Evolutionary conservation across 192 early-diverging fungal species (phyloP), one percentile per base, ranked within the genome.

Genomic region (Diversispora eburnea): DNA sequence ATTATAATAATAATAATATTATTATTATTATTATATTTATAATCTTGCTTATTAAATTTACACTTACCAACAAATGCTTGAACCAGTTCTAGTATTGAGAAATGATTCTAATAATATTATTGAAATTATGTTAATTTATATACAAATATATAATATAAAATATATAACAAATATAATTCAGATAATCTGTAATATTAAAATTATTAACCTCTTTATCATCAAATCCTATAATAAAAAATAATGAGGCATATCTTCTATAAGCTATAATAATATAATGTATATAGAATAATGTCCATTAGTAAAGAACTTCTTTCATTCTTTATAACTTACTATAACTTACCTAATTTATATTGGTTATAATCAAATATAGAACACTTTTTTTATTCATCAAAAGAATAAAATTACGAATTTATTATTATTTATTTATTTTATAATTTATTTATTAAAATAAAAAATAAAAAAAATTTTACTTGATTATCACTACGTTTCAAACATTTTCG

Each of bases 221-320:
- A 51, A 73, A 81, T 12, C 80, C 80, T 66, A 81, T 52, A 49
- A 81, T 69, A 67, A 81, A 73, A 49, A 73, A 73, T 33, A 82
- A 64, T 9, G 76, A 77, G 13, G 65, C 76, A 74, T 77, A 79
- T 33, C 56, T 19, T n/a, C 80, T 72, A 75, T 75, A 78, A 4
- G 78, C 80, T 81, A 19, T 63, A 4, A 60, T 42, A 62, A 22
- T 5, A 74, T 3, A 61, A 43, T 7, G 9, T 13, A 3, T 60
- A 60, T 15, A 61, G 39, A 4, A 13, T 43, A 57, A 20, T 22
- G 22, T 20, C 19, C 6, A 22, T 22, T 15, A 9, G 25, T 58
- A 58, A 56, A 58, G 19, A 58, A 58, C 3, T 58, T 55, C 13
- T 55, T 55, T 55, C 13, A 0, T 15, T 33, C 25, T 33, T 33